Base-by-base conservation (phyloP, 202 grass and related monocot species). In the Hordeum pubiflorum region DNA sequence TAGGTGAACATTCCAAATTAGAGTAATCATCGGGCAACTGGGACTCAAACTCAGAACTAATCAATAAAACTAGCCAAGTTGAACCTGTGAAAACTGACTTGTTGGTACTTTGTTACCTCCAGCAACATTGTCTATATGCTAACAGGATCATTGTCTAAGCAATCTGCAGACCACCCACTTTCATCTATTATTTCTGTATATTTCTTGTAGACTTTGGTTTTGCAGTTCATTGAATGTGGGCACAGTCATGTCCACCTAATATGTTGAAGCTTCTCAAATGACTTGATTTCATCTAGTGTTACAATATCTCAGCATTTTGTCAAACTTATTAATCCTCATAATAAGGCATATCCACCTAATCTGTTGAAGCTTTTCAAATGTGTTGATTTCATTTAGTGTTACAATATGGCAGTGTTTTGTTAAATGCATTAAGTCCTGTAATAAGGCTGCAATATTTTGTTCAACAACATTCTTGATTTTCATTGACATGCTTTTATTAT, bases 321-420 rank as follows among this genome's bases (percentile, higher is more conserved):
- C 9, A 79, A 41, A 76, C 15, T 11, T 71, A 65, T 37, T 79
- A 18, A 80, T 3, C 22, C 37, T 77, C 32, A 20, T 54, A 86
- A 84, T 76, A 72, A 57, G 8, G 14, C 18, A 36, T 63, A 1
- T 39, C 9, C 14, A 14, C 55, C 55, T 58, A 52, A 48, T 48
- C 48, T 39, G 48, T 58, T 0, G 1, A 26, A 69, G 36, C 14
- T 52, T 84, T 24, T 78, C 9, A 23, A 67, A 17, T 50, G 34
- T 20, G 7, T 79, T 80, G 4, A 40, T 80, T 69, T 75, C 62
- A 79, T 80, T 79, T 66, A 33, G 2, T 40, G 11, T 81, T n/a
- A 13, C 23, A 33, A 70, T 63, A 58, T 73, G 71, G 7, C 33
- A 77, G 31, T 0, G 2, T 38, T 43, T 58, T 61, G 20, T 75